phyloP scores from a whole-genome alignment of 371 early-diverging fungal genomes.

The Dichotomocladium elegans region DNA sequence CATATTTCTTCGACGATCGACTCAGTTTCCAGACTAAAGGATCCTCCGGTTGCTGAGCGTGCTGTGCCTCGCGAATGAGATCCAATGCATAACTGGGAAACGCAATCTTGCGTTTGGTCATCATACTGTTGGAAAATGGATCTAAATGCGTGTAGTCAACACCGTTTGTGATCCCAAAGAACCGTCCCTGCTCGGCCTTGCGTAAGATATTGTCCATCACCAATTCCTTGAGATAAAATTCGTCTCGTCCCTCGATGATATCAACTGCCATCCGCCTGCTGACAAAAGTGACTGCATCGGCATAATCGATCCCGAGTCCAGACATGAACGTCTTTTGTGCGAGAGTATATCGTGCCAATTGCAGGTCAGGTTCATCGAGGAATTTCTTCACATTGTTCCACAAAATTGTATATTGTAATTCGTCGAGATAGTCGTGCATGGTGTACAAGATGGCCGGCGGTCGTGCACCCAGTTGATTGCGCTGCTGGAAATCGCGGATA shows the following conservation, averaged over 20 bases:
- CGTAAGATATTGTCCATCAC: conserved; percentile 53
- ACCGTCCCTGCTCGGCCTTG: conserved; percentile 45
- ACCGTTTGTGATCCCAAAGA: conserved; percentile 62
- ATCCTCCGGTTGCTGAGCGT: background rate
- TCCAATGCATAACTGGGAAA: conserved; percentile 45
- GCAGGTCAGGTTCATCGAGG: conserved; percentile 19
- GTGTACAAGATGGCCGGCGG: conserved; percentile 64
- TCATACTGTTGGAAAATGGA: conserved; percentile 48
- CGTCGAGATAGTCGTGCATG: conserved; percentile 60
- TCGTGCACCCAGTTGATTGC: conserved; percentile 30
- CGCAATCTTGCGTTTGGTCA: conserved; percentile 31
- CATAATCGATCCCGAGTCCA: conserved; percentile 51
- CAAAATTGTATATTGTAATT: conserved; percentile 54
- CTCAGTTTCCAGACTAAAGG: conserved; percentile 27
- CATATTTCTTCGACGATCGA: conserved; percentile 26
- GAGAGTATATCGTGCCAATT: conserved; percentile 30
- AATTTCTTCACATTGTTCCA: conserved; percentile 53
- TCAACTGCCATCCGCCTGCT: conserved; percentile 54
- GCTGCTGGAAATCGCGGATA: conserved; percentile 35
- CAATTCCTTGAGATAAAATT: conserved; percentile 60
- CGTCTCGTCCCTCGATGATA: conserved; percentile 55
- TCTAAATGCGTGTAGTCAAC: conserved; percentile 50
- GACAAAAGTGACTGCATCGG: conserved; percentile 56
- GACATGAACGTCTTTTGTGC: conserved; percentile 60
- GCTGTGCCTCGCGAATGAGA: conserved; percentile 8